Base-by-base conservation (phyloP, 2,329 filamentous ascomycete species). In the Epichloe brachyelytri region DNA sequence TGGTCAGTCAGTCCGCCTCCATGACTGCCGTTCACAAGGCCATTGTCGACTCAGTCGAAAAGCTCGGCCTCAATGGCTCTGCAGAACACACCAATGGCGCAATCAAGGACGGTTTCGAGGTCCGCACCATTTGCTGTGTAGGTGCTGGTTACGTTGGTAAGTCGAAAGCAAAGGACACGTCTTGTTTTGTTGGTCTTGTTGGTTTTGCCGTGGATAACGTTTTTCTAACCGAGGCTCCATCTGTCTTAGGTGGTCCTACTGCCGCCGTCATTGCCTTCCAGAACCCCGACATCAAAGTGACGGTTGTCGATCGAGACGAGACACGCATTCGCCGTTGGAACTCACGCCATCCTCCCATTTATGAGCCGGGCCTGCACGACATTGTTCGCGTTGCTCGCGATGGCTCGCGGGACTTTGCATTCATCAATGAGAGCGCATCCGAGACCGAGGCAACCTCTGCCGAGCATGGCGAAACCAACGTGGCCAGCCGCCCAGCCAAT, bases 121-220 rank as follows among this genome's bases (percentile, higher is more conserved):
- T 83, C 39, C 70, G 69, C 59, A 82, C 78, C 60, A 80, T 88
- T 49, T 87, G 84, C 66, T 87, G 82, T 62, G 80, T 88, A 55
- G 85, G 85, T 47, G 85, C 85, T 57, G 85, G 85, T 58, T 88
- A 88, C 64, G 82, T 88, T 56, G 83, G 82, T 86, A 73, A 60
- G 81, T 72, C 10, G n/a, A 6, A 36, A 36, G 33, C 38, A 0
- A 10, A 17, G 5, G 0, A 30, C 26, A 30, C 8, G 8, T 30
- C 26, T 10, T 26, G 6, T 26, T 26, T 26, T 8, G 5, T 26
- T 7, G 2, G 2, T 22, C 5, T 26, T 7, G 22, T 2, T 26
- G 22, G 6, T 7, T 26, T 26, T 2, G 22, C 22, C 22, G 22
- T 30, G 0, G 3, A 30, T 3, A 30, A 26, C 19, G 20, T 17